Base-by-base conservation (phyloP, 2,329 filamentous ascomycete genomes). In the Stagonosporopsis vannaccii region DNA sequence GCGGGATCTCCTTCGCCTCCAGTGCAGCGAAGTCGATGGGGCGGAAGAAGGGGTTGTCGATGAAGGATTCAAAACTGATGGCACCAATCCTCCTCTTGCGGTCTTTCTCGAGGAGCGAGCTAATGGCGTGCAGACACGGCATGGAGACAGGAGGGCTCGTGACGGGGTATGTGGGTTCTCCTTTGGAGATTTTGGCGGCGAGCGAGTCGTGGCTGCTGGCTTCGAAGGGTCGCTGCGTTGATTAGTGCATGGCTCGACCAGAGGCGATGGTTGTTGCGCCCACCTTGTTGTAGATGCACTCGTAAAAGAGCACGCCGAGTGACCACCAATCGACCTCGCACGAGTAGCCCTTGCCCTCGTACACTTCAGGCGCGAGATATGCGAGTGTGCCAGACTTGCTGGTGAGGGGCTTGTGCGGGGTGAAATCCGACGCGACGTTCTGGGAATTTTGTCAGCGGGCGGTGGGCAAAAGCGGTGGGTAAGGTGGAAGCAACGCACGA, bases 241-340 rank as follows among this genome's bases (percentile, higher is more conserved):
- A 53, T 60, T 40, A 64, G 48, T 44, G 43, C 36, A 19, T 39
- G 12, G 6, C 4, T 26, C 19, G n/a, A 11, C 25, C 7, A 4
- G 2, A 1, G 2, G 3, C 4, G 6, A 8, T 6, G 3, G 8
- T 4, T 15, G 13, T 4, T n/a, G 17, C 9, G 39, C 82, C 48
- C 78, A 92, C 92, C 88, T 96, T 98, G 80, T 96, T 97, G 80
- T 98, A 99, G 63, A 99, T 97, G 83, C 95, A 98, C 77, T 99
- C 95, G 77, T 97, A 99, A 76, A 98, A 98, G n/a, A 96, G 85
- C 41, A 99, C 95, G 44, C 95, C 95, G 20, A 99, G 79, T 6
- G 95, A 98, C 95, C 95, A 99, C 95, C 95, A 99, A 75, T 99
- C 95, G 37, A 95, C 93, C 67, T 95, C 91, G 42, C 88, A 87